Percentiles rank a stretch among this genome's conserved stretches.
These are phyloP conservation scores for Talaromyces atroroseus DNA, from an alignment of 2,329 filamentous ascomycete species.

Conservation along the genomic window DNA sequence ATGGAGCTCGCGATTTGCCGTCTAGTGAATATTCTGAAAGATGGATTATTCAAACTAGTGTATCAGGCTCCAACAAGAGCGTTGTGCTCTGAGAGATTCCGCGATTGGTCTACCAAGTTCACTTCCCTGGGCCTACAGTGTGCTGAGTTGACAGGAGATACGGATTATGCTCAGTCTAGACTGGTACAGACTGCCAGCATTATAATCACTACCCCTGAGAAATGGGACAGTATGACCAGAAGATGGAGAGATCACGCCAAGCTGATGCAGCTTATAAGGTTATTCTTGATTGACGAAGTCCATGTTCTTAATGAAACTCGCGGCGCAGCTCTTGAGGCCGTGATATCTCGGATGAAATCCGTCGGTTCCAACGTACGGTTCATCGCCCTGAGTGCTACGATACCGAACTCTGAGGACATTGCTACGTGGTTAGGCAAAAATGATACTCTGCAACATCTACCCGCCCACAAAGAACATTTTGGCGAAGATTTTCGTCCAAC, in stretches of 20 bases:
- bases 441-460: conserved; percentile 52
- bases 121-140: conserved; percentile 60
- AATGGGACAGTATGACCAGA: conserved; percentile 84
- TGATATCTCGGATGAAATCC: conserved; percentile 83
- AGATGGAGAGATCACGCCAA: conserved; percentile 78
- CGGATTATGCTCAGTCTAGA: conserved; percentile 59
- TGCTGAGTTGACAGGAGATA: conserved; percentile 78
- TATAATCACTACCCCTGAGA: conserved; percentile 83
- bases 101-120: conserved; percentile 76
- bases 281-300: conserved; percentile 83
- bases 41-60: conserved; percentile 68
- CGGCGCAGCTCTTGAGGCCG: conserved; percentile 74
- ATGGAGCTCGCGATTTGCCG: conserved; percentile 78
- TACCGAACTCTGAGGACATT: conserved; percentile 76
- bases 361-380: conserved; percentile 71
- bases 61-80: conserved; percentile 84
- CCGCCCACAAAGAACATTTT: conserved; percentile 65
- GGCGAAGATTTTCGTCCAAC: conserved; percentile 77
- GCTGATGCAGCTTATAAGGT: conserved; percentile 66
- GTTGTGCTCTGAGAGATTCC: conserved; percentile 68
- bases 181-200: conserved; percentile 70
- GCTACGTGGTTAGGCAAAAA: conserved; percentile 71
- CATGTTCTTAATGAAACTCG: conserved; percentile 77
- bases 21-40: conserved; percentile 53
- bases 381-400: conserved; percentile 73